Conservation (phyloP, 2,329 filamentous ascomycete species). For the Emmonsiellopsis sp. region DNA sequence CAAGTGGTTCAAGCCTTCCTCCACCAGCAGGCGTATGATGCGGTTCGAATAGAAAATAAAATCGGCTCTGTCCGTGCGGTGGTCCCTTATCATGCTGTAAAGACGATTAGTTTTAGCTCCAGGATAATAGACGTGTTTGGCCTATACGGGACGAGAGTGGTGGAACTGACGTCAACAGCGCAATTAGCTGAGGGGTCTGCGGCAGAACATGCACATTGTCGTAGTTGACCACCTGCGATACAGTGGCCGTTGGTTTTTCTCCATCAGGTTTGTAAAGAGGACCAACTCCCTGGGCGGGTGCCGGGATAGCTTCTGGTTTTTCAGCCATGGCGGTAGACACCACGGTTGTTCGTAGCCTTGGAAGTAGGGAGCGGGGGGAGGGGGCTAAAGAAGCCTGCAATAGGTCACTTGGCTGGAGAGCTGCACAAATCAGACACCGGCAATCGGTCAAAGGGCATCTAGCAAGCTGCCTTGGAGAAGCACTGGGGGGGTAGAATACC, state of each 20-base stretch:
- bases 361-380: not conserved
- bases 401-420: no score
- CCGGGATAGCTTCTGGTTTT: not conserved
- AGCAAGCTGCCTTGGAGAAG: no score
- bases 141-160: not conserved
- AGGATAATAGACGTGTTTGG: not conserved
- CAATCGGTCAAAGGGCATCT: no score
- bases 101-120: conserved; percentile 6
- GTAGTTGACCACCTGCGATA: conserved; percentile 71
- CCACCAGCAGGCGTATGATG: conserved; percentile 91
- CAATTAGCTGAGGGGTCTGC: conserved; percentile 94
- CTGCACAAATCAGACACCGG: no score
- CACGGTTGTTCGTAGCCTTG: not conserved
- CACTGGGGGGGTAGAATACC: no score
- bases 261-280: conserved; percentile 66
- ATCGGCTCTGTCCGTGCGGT: conserved; percentile 79
- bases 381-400: not conserved
- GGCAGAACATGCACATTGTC: conserved; percentile 84
- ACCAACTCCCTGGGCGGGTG: conserved; percentile 49
- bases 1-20: conserved; percentile 94
- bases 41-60: conserved; percentile 99
- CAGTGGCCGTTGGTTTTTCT: conserved; percentile 77
- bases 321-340: conserved; percentile 6
- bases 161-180: conserved; percentile 78
- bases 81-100: conserved; percentile 84